phyloP scores from a whole-genome alignment of 768 basidiomycete species.

The Mrakia hoshinonis region DNA sequence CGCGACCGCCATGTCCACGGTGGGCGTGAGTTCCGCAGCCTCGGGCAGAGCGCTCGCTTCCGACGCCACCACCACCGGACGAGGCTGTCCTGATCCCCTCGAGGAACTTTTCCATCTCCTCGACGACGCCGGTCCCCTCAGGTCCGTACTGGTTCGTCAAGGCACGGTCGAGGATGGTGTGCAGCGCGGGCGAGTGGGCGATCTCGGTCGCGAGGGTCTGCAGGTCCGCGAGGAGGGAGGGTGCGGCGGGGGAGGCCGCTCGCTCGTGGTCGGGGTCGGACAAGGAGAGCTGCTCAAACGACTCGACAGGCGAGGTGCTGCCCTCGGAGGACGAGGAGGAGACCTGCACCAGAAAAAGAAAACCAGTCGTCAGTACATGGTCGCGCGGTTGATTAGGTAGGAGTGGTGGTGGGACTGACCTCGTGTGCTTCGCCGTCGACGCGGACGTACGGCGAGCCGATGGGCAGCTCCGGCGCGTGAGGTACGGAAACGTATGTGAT shows the following conservation, averaged over 20 bases:
- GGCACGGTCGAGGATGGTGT: constrained; percentile 1
- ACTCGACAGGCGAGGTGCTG: too few relatives aligned
- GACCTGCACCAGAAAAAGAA: too few relatives aligned
- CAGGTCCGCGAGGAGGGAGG: background rate
- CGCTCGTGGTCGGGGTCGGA: background rate
- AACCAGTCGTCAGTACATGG: too few relatives aligned
- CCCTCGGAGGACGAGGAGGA: too few relatives aligned
- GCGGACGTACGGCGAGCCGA: too few relatives aligned
- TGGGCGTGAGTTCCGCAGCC: background rate
- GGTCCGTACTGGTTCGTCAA: background rate
- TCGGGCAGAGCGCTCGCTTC: background rate
- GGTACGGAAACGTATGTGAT: too few relatives aligned
- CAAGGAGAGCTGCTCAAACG: background rate
- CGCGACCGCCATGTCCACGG: background rate
- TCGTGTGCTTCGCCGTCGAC: too few relatives aligned
- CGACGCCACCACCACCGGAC: background rate
- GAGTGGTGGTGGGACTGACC: too few relatives aligned
- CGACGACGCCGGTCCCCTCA: background rate
- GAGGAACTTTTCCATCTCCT: background rate
- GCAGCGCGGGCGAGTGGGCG: background rate
- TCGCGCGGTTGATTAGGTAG: background rate
- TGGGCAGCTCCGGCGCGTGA: too few relatives aligned
- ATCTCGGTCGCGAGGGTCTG: background rate
- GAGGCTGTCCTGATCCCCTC: background rate
- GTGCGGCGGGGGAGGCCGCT: background rate